These are phyloP conservation scores for Leishmania braziliensis DNA, from an alignment of 208 protist species.

Conservation along the genomic window DNA sequence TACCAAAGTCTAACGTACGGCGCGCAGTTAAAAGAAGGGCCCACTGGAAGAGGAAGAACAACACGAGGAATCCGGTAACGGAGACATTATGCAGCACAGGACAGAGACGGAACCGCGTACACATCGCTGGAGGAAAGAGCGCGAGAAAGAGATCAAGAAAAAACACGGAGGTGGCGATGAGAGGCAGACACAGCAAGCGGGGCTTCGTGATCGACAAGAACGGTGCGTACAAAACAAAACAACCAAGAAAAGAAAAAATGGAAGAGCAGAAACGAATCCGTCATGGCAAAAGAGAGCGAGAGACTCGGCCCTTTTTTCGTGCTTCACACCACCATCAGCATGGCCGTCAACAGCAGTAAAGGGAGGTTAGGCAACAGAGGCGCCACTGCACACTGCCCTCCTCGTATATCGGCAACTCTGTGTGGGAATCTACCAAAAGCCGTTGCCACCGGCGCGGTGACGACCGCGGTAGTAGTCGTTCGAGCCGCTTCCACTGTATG, in stretches of 20 bases:
- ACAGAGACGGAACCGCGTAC: not conserved
- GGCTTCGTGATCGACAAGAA: not conserved
- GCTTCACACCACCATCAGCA: not conserved
- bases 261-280: not conserved
- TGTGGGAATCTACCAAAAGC: constrained; percentile 54
- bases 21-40: not conserved
- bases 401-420: not conserved
- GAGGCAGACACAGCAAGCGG: not conserved
- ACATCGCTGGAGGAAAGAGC: not conserved
- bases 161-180: not conserved
- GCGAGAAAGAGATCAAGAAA: not conserved
- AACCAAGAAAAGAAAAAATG: constrained; percentile 4
- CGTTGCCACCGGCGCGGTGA: constrained; percentile 43
- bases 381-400: not conserved
- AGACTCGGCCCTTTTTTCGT: not conserved
- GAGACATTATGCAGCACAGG: not conserved
- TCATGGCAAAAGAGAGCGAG: not conserved
- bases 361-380: not conserved
- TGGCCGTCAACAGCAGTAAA: not conserved
- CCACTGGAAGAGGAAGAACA: not conserved
- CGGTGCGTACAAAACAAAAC: not conserved
- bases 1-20: not conserved
- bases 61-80: constrained; percentile 7
- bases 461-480: constrained; percentile 64
- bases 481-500: constrained; percentile 40